Conservation (phyloP, 2,329 filamentous ascomycete species). For the Xylariaceae sp. region DNA sequence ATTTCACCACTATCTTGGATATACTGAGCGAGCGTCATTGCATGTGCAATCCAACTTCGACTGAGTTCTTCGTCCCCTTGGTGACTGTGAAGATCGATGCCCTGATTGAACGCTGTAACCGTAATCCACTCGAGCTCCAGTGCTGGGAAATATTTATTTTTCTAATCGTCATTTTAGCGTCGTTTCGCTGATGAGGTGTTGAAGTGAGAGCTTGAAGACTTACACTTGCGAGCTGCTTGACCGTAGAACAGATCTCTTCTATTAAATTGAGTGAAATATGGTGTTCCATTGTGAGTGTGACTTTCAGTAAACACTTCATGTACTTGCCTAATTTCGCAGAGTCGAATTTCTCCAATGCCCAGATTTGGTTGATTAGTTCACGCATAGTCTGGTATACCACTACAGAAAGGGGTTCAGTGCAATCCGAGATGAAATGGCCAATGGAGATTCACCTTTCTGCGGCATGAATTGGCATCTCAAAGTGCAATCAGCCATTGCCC, state of each 20-base stretch:
- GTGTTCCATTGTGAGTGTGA: slow-evolving; percentile 56
- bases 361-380: slow-evolving; percentile 67
- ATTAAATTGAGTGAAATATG: slow-evolving; percentile 56
- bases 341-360: slow-evolving; percentile 53
- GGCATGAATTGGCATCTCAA: slow-evolving; percentile 50
- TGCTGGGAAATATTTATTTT: slow-evolving; percentile 52
- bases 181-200: no score
- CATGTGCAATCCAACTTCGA: slow-evolving; percentile 58
- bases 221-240: slow-evolving; percentile 48
- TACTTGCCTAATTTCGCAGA: slow-evolving; percentile 66
- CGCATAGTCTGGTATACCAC: slow-evolving; percentile 53
- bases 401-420: slow-evolving; percentile 26
- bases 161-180: no score
- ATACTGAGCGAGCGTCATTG: slow-evolving; percentile 58
- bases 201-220: no score
- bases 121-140: slow-evolving; percentile 76
- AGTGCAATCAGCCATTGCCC: slow-evolving; percentile 64
- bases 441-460: slow-evolving; percentile 40
- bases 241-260: slow-evolving; percentile 57
- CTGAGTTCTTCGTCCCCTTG: slow-evolving; percentile 54
- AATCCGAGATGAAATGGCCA: background rate
- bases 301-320: slow-evolving; percentile 71
- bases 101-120: slow-evolving; percentile 65
- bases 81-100: slow-evolving; percentile 57
- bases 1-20: slow-evolving; percentile 51